phyloP scores from a whole-genome alignment of 371 early-diverging fungal species.

The Quaeritorhiza haematococci region DNA sequence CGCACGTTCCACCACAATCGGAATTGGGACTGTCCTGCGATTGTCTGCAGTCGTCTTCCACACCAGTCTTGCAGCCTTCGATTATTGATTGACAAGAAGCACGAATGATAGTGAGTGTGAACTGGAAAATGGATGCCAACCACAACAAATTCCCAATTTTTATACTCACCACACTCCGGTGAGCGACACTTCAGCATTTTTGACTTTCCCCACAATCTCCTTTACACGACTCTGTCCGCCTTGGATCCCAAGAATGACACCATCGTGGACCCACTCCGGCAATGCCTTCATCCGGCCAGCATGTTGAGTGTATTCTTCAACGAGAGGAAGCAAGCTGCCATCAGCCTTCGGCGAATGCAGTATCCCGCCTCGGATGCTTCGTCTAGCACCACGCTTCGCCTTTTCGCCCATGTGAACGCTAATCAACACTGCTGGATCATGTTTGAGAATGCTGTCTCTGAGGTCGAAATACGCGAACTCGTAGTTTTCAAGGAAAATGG shows the following conservation, averaged over 20 bases:
- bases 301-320: slow-evolving; percentile 44
- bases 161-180: slow-evolving; percentile 33
- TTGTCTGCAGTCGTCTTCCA: slow-evolving; percentile 34
- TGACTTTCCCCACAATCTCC: slow-evolving; percentile 24
- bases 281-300: slow-evolving; percentile 44
- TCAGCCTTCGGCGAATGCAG: background rate
- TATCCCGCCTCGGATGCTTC: too few species aligned
- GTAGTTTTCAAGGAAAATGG: slow-evolving; percentile 44
- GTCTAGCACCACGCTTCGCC: too few species aligned
- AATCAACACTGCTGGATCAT: slow-evolving; percentile 24
- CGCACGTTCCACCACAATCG: slow-evolving; percentile 46
- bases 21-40: slow-evolving; percentile 19
- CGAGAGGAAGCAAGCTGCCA: slow-evolving; percentile 29
- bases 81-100: background rate
- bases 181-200: slow-evolving; percentile 28
- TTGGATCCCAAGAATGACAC: slow-evolving; percentile 42
- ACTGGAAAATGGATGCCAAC: background rate
- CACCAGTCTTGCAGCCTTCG: slow-evolving; percentile 45
- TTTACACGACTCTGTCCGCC: slow-evolving; percentile 41
- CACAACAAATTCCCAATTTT: background rate
- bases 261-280: slow-evolving; percentile 45
- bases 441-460: slow-evolving; percentile 32
- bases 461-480: slow-evolving; percentile 50
- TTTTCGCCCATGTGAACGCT: slow-evolving; percentile 6
- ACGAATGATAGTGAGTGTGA: background rate